Evolutionary conservation across 768 basidiomycete genomes (phyloP).

Genomic region (Termitomyces sp.): DNA sequence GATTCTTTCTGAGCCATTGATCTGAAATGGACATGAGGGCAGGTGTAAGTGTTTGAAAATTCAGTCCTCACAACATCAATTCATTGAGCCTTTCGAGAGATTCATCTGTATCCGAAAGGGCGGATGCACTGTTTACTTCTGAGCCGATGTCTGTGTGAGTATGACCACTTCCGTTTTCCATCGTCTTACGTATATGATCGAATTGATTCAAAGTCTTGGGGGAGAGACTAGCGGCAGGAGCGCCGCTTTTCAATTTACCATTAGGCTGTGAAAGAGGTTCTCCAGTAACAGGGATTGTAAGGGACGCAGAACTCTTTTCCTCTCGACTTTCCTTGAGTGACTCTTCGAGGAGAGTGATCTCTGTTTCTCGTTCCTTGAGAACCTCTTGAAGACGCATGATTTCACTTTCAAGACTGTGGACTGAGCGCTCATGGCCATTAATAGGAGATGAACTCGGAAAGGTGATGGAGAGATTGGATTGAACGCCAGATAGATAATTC

Average conservation of each 20-base stretch:
- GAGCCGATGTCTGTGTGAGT: slow-evolving; percentile 32
- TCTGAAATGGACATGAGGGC: slow-evolving; percentile 33
- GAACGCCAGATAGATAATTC: slow-evolving; percentile 21
- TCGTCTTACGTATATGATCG: slow-evolving; percentile 63
- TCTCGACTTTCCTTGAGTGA: slow-evolving; percentile 36
- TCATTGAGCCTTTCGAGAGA: slow-evolving; percentile 81
- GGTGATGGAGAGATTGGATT: slow-evolving; percentile 58
- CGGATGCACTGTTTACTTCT: slow-evolving; percentile 27
- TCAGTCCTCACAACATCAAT: slow-evolving; percentile 74
- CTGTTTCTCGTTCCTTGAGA: slow-evolving; percentile 85
- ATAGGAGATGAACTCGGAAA: slow-evolving; percentile 34
- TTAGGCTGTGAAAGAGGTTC: slow-evolving; percentile 16
- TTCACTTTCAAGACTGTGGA: slow-evolving; percentile 85
- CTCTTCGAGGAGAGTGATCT: slow-evolving; percentile 73
- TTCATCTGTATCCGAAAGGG: slow-evolving; percentile 57
- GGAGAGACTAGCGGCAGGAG: slow-evolving; percentile 43
- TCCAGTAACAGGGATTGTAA: slow-evolving; percentile 7
- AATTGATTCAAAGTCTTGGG: slow-evolving; percentile 73
- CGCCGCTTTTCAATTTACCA: slow-evolving; percentile 17
- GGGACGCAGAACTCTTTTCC: slow-evolving; percentile 15
- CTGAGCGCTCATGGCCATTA: slow-evolving; percentile 60
- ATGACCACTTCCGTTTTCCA: slow-evolving; percentile 47
- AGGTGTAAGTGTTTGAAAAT: background rate
- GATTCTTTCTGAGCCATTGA: slow-evolving; percentile 99
- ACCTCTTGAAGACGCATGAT: slow-evolving; percentile 95